phyloP scores from a whole-genome alignment of 2,329 filamentous ascomycete genomes.

The Seiridium unicorne region DNA sequence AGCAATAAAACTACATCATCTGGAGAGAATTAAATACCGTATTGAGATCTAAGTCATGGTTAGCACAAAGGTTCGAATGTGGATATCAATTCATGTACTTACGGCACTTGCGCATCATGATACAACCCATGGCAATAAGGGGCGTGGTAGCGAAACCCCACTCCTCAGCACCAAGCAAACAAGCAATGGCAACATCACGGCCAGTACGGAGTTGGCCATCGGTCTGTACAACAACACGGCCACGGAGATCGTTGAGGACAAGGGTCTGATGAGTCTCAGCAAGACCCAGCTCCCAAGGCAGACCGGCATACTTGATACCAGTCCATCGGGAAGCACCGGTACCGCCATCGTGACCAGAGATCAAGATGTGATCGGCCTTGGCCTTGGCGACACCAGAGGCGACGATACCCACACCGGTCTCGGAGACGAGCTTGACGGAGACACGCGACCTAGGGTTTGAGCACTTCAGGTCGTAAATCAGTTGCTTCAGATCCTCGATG shows the following conservation, averaged over 20 bases:
- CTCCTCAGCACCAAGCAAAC: conserved; percentile 94
- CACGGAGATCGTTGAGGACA: conserved; percentile 92
- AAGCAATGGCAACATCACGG: conserved; percentile 90
- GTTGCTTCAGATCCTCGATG: conserved; percentile 95
- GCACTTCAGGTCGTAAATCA: conserved; percentile 97
- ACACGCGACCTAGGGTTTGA: conserved; percentile 89
- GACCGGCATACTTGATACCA: conserved; percentile 96
- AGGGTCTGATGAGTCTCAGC: conserved; percentile 96
- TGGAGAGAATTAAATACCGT: conserved; percentile 39
- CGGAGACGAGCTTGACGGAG: conserved; percentile 95
- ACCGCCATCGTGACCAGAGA: conserved; percentile 94
- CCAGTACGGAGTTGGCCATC: conserved; percentile 93
- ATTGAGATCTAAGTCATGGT: conserved; percentile 47
- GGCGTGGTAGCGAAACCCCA: conserved; percentile 96
- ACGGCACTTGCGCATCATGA: conserved; percentile 83
- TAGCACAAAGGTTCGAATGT: background rate
- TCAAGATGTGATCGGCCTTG: conserved; percentile 94
- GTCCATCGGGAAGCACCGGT: conserved; percentile 97
- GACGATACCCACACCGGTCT: conserved; percentile 96
- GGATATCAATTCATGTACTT: conserved; percentile 21
- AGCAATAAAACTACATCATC: background rate
- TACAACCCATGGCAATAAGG: conserved; percentile 93
- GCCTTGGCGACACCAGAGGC: conserved; percentile 97
- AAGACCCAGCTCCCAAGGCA: conserved; percentile 94
- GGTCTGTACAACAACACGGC: conserved; percentile 92